A percentile compares a stretch with the other conserved stretches of the same genome.
Conservation (phyloP, 139 green algal species). For the Deuterostichococcus epilithicus region DNA sequence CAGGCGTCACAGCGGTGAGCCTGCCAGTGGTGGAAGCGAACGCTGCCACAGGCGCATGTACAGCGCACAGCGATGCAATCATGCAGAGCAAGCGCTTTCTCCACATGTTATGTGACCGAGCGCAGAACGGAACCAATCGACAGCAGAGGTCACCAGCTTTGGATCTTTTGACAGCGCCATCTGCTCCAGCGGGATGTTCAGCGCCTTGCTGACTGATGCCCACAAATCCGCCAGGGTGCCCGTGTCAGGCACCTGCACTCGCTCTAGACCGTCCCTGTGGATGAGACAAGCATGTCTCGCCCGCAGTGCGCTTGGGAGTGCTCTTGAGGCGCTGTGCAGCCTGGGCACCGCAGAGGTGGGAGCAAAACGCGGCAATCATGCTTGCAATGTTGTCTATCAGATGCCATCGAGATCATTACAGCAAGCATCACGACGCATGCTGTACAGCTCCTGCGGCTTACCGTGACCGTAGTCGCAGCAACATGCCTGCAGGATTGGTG, state of each 20-base stretch:
- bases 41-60: too few species aligned
- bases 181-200: conserved; percentile 61
- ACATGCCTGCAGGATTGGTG: conserved; percentile 34
- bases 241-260: conserved; percentile 55
- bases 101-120: background rate
- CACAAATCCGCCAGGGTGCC: conserved; percentile 53
- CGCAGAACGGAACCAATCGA: background rate
- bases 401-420: too few species aligned
- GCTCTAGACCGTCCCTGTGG: conserved; percentile 80
- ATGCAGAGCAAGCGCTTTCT: background rate
- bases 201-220: conserved; percentile 48
- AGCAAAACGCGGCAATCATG: too few species aligned
- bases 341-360: too few species aligned
- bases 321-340: too few species aligned
- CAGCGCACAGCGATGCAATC: background rate
- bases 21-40: background rate
- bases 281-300: background rate
- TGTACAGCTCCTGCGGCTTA: background rate
- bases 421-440: background rate
- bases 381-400: too few species aligned
- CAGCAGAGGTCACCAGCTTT: conserved; percentile 58
- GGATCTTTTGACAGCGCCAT: conserved; percentile 70
- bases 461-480: conserved; percentile 64
- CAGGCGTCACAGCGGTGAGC: background rate
- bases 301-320: background rate